A percentile compares a stretch with the other conserved stretches of the same genome.
Conservation (phyloP, 208 protist species). For the Leishmania mexicana region DNA sequence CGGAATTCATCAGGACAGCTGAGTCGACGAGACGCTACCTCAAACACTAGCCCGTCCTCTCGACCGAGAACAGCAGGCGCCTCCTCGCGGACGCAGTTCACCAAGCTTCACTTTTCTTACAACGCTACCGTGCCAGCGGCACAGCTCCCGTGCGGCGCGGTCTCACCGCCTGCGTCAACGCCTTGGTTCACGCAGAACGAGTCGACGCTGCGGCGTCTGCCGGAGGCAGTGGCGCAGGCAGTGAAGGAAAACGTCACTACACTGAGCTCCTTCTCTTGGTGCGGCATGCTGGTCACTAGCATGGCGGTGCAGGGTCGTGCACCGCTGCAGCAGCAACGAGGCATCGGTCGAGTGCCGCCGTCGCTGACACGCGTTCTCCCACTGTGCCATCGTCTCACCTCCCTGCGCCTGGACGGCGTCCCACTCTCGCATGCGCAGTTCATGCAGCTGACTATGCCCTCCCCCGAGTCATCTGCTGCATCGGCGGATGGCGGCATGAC, state of each 20-base stretch:
- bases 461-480: background rate
- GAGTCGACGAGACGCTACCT: background rate
- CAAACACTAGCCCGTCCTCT: conserved; percentile 14
- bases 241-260: conserved; percentile 19
- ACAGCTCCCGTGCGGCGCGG: background rate
- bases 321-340: background rate
- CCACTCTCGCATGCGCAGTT: conserved; percentile 41
- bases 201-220: conserved; percentile 17
- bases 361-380: conserved; percentile 46
- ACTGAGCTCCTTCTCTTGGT: conserved; percentile 43
- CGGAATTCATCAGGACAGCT: background rate
- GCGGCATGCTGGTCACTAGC: conserved; percentile 32
- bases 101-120: conserved; percentile 23
- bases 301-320: background rate
- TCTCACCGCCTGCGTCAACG: background rate
- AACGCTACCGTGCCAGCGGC: conserved; percentile 6
- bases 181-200: conserved; percentile 14
- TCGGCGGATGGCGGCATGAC: conserved; percentile 9
- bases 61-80: conserved; percentile 9
- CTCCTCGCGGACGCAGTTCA: conserved; percentile 9
- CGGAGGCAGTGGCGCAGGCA: conserved; percentile 26
- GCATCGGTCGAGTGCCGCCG: background rate
- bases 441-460: conserved; percentile 24
- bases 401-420: conserved; percentile 44
- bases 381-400: conserved; percentile 37